Evolutionary conservation across 345 rosid species (phyloP).

Genomic region (Noccaea bulbosa): DNA sequence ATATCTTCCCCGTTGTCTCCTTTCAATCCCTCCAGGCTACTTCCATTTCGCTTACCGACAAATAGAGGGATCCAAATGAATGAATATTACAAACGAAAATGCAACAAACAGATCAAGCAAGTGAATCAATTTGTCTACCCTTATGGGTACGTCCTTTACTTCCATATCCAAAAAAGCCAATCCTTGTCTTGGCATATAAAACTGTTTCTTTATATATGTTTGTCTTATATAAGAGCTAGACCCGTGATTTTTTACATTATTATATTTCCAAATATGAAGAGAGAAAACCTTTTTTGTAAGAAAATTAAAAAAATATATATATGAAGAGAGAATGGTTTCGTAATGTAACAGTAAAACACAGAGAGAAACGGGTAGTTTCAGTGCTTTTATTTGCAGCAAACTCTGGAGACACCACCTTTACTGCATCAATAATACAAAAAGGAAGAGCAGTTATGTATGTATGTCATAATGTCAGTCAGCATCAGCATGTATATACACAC

Average conservation of each 20-base stretch:
- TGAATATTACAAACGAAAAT: constrained; percentile 9
- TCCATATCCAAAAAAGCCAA: constrained; percentile 36
- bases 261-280: constrained; percentile 4
- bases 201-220: not conserved
- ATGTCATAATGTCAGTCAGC: constrained; percentile 34
- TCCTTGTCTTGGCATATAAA: constrained; percentile 33
- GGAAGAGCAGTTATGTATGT: constrained; percentile 27
- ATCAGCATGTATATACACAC: not conserved
- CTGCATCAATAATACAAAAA: constrained; percentile 43
- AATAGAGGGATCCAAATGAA: constrained; percentile 27
- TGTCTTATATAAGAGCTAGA: constrained; percentile 17
- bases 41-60: constrained; percentile 30
- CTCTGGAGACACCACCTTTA: constrained; percentile 37
- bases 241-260: constrained; percentile 1
- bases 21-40: constrained; percentile 32
- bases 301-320: not conserved
- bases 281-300: not conserved
- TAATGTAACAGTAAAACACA: constrained; percentile 27
- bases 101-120: not conserved
- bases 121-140: constrained; percentile 10
- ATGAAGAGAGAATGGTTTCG: constrained; percentile 15
- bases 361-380: constrained; percentile 46
- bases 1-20: constrained; percentile 39
- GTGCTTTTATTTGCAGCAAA: constrained; percentile 31
- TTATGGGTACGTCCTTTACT: constrained; percentile 19